These are phyloP conservation scores for Raddia distichophylla DNA, from an alignment of 176 grass and related monocot genomes.

Conservation along the genomic window DNA sequence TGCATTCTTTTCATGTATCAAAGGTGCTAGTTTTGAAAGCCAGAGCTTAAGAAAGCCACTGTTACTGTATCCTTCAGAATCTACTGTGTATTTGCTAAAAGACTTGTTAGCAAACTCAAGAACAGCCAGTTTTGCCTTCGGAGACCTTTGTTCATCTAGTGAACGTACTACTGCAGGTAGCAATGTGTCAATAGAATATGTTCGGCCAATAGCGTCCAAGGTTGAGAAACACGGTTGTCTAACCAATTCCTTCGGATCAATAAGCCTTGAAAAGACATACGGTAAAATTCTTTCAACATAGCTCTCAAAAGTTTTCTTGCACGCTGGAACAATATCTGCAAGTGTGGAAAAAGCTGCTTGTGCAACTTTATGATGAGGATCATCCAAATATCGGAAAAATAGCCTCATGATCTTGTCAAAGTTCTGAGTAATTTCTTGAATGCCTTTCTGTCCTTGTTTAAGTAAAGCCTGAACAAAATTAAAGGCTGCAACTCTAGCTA, in stretches of 20 bases:
- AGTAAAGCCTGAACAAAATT: constrained; percentile 76
- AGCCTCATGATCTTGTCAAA: constrained; percentile 95
- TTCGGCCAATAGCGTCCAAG: constrained; percentile 69
- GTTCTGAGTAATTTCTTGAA: constrained; percentile 81
- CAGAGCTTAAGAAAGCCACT: constrained; percentile 86
- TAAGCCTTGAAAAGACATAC: constrained; percentile 71
- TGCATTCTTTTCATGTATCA: constrained; percentile 82
- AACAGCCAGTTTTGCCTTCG: constrained; percentile 86
- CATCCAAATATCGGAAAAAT: constrained; percentile 86
- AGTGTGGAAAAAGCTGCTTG: constrained; percentile 85
- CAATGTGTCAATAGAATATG: constrained; percentile 81
- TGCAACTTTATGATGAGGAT: constrained; percentile 95
- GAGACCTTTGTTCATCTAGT: constrained; percentile 89
- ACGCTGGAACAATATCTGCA: constrained; percentile 85
- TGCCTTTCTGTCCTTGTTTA: constrained; percentile 86
- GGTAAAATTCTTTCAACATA: constrained; percentile 85
- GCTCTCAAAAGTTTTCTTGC: constrained; percentile 72
- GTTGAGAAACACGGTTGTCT: constrained; percentile 67
- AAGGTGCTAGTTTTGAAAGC: constrained; percentile 86
- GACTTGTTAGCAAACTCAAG: constrained; percentile 82
- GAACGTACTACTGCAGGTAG: constrained; percentile 85
- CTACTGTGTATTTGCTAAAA: constrained; percentile 65
- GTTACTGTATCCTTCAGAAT: constrained; percentile 76
- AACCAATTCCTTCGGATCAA: constrained; percentile 83
- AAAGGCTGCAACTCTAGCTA: constrained; percentile 79